These are phyloP conservation scores for Cyberlindnera maritima DNA, from an alignment of 805 yeast genomes.

Conservation along the genomic window DNA sequence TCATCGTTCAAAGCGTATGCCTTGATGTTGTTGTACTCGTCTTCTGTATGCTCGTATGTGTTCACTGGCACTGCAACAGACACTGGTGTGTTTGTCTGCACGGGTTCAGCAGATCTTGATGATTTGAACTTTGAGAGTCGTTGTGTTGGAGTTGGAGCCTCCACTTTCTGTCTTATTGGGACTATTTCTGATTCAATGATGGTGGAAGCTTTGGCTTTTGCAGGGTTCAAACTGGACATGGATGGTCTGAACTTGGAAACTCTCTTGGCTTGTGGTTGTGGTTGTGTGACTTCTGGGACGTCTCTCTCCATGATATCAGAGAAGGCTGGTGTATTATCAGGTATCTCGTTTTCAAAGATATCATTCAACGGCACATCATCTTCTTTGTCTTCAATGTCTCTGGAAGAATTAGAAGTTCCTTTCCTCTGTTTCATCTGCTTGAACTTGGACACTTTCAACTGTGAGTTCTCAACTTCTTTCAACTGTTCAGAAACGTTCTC, in stretches of 20 bases:
- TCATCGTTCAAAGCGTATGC: conserved; percentile 21
- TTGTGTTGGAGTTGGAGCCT: not conserved
- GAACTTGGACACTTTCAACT: conserved; percentile 21
- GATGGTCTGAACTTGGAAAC: conserved; percentile 29
- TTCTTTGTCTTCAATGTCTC: not conserved
- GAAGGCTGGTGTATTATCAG: not conserved
- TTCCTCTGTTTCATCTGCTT: conserved; percentile 14
- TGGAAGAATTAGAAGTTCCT: not conserved
- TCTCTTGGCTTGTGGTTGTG: conserved; percentile 12
- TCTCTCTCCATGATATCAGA: conserved; percentile 9
- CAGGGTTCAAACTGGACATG: not conserved
- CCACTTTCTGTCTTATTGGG: not conserved
- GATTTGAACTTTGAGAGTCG: conserved; percentile 11
- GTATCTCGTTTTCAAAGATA: conserved; percentile 10
- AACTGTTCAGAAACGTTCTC: conserved; percentile 53
- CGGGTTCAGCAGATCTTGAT: not conserved
- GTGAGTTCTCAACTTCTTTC: conserved; percentile 27
- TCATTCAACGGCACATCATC: conserved; percentile 2
- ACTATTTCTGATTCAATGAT: not conserved
- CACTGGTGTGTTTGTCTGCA: not conserved
- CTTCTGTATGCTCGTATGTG: conserved; percentile 6
- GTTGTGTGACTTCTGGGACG: not conserved
- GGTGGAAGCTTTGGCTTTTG: conserved; percentile 1
- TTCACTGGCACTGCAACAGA: conserved; percentile 6
- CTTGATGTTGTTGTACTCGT: conserved; percentile 16